phyloP scores from a whole-genome alignment of 2,329 filamentous ascomycete species.

The Colletotrichum lini region DNA sequence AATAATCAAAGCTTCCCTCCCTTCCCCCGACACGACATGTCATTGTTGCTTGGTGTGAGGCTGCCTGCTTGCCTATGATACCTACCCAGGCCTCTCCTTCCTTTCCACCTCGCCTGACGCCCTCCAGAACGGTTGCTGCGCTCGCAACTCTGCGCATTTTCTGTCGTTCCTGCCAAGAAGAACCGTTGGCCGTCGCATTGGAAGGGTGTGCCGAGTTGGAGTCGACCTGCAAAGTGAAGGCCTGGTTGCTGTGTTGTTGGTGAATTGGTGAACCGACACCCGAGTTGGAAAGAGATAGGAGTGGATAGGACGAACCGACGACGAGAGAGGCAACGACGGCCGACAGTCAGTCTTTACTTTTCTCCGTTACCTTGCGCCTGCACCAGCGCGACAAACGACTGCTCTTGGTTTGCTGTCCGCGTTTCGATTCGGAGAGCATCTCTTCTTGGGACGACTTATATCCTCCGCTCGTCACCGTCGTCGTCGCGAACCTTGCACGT shows the following conservation, averaged over 20 bases:
- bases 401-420: background rate
- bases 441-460: background rate
- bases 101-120: constrained; percentile 6
- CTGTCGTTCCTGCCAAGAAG: constrained; percentile 21
- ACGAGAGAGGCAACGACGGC: constrained; percentile 14
- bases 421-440: background rate
- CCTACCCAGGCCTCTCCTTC: constrained; percentile 4
- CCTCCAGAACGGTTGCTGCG: constrained; percentile 7
- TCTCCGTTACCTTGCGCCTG: background rate
- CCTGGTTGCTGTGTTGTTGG: constrained; percentile 11
- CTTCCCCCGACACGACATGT: background rate
- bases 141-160: background rate
- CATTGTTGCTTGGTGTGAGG: constrained; percentile 23
- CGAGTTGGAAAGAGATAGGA: background rate
- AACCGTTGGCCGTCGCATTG: constrained; percentile 14
- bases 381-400: background rate
- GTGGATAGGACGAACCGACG: constrained; percentile 16
- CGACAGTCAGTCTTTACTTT: constrained; percentile 12
- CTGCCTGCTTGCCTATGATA: constrained; percentile 38
- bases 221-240: constrained; percentile 9
- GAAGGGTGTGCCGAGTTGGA: constrained; percentile 20
- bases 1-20: constrained; percentile 22
- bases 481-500: constrained; percentile 6
- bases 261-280: background rate
- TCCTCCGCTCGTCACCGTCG: background rate